Evolutionary conservation across 192 early-diverging fungal species (phyloP), one percentile per base, ranked within the genome.

Genomic region (Lobosporangium transversale): DNA sequence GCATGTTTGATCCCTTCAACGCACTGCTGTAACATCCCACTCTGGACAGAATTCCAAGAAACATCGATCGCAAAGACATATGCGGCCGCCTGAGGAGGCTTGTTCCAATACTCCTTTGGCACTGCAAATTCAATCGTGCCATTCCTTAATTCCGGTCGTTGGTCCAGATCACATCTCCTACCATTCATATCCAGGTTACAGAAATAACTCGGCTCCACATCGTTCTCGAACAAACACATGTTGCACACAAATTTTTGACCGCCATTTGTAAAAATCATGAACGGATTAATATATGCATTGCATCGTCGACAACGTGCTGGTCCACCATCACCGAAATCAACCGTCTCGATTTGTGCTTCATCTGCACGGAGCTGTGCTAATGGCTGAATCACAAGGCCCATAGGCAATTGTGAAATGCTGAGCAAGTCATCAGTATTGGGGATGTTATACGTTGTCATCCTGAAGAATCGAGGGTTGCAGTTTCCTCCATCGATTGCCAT

Each of bases 11-110:
- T 81, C 0, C 90, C 84, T 18, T 88, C 63, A 2, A 91, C 91
- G 36, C 86, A 85, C 58, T 84, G 68, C 4, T 80, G 79, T 33
- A 98, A 81, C 88, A 98, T 85, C 8, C 97, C 96, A 48, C 87
- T 94, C 66, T 94, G 90, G 8, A 96, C 83, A 0, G 95, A 83
- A 59, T 87, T 92, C 88, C 89, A 94, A 1, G 94, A 92, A 23
- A 99, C 96, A 85, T 99, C 97, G 40, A 99, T 93, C 12, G 92
- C 94, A 91, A 98, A 96, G 27, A 99, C 84, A 78, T 93, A 92
- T 6, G 89, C 85, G 3, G 89, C 78, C 6, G 94, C 89, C 29
- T 58, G 57, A 0, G 97, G 91, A 12, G 83, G 62, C 44, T 90
- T 86, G 20, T 81, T 78, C 87, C 85, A 90, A 80, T 94, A 94